Base-by-base conservation (phyloP, 2,329 filamentous ascomycete genomes). In the Pseudogymnoascus sp. region DNA sequence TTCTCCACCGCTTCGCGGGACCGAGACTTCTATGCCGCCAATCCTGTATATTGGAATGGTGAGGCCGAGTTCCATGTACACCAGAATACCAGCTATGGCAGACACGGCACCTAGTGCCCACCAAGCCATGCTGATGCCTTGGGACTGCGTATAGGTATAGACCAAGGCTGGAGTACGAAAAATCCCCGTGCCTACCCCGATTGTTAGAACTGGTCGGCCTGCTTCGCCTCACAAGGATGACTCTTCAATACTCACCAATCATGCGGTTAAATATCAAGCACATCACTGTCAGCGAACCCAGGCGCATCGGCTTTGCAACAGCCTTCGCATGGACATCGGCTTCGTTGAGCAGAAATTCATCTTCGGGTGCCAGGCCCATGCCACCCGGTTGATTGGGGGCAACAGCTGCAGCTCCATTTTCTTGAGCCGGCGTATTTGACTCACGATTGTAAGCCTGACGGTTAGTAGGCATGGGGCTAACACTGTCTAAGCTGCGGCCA, bases 1-100 rank as follows among this genome's bases (percentile, higher is more conserved):
- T 63, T 80, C 79, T 21, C 78, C 79, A 2, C 79, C 79, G 53
- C 76, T 78, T 42, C 79, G 73, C 7, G 79, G 78, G 1, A 80
- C 76, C 28, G 72, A 73, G 63, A 76, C 75, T 63, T 77, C 74
- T 10, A 75, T 66, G 9, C 75, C 76, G 15, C 75, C 69, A 33
- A 77, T 74, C 21, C 73, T 69, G 61, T 77, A 77, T 19, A 78
- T 74, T 10, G 79, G 79, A 28, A 80, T 74, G 31, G 78, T 79
- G 17, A 81, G 73, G 1, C 79, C 79, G 59, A 79, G 78, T 65
- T 81, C 79, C 11, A 81, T 68, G 65, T 72, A 75, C 10, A 75
- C 64, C 19, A 67, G 57, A 8, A 64, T n/a, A 17, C 67, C 67
- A 21, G 42, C 60, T 19, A 62, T 63, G 2, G 33, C 62, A 38